A percentile compares a stretch with the other conserved stretches of the same genome.
These are phyloP conservation scores for Diddensiella caesifluorescens DNA, from an alignment of 805 yeast species.

Conservation along the genomic window DNA sequence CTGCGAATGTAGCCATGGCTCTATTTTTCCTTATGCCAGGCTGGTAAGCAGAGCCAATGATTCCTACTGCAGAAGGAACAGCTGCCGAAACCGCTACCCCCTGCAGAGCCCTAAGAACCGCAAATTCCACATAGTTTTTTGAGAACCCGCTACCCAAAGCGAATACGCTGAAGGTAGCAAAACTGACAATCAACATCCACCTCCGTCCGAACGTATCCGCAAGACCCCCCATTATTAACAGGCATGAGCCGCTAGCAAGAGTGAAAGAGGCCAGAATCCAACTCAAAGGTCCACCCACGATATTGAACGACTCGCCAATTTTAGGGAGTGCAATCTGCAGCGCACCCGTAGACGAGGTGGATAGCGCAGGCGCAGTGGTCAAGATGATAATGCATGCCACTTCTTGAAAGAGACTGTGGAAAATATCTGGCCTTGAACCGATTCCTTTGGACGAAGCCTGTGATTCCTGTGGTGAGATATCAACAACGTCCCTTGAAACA, in stretches of 20 bases:
- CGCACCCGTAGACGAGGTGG: slow-evolving; percentile 35
- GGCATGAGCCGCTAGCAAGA: slow-evolving; percentile 41
- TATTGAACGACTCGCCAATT: slow-evolving; percentile 34
- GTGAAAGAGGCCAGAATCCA: slow-evolving; percentile 41
- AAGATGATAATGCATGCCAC: slow-evolving; percentile 25
- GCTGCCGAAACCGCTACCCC: slow-evolving; percentile 42
- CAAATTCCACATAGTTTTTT: slow-evolving; percentile 32
- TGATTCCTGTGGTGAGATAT: too few relatives aligned
- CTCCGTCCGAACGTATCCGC: slow-evolving; percentile 46
- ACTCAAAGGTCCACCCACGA: slow-evolving; percentile 39
- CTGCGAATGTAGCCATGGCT: slow-evolving; percentile 40
- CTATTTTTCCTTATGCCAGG: slow-evolving; percentile 39
- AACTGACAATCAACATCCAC: slow-evolving; percentile 36
- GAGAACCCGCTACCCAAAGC: slow-evolving; percentile 29
- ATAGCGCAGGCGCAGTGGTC: slow-evolving; percentile 40
- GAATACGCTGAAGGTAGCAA: slow-evolving; percentile 30
- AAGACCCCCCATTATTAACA: slow-evolving; percentile 42
- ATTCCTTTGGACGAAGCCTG: too few relatives aligned
- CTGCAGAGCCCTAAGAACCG: slow-evolving; percentile 41
- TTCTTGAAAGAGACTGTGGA: not conserved
- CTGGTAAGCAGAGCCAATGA: slow-evolving; percentile 39
- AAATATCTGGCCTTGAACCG: not conserved
- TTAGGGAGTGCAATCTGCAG: slow-evolving; percentile 36
- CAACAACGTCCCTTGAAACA: too few relatives aligned
- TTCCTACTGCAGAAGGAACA: slow-evolving; percentile 46